Base-by-base conservation (phyloP, 2,329 filamentous ascomycete genomes). In the Cordyceps farinosa region DNA sequence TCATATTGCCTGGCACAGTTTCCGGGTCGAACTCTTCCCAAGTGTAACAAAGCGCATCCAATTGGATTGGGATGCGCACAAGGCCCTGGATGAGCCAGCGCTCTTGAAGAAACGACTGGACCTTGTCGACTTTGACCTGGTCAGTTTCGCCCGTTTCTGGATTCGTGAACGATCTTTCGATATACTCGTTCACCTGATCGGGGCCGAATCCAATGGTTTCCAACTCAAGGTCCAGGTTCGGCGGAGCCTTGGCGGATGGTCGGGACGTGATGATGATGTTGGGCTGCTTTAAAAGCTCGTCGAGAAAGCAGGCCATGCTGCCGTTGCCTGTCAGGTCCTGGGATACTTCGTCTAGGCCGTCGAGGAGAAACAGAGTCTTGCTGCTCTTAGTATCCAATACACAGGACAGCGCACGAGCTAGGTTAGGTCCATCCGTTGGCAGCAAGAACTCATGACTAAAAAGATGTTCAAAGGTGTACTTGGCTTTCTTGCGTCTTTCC, bases 31-130 rank as follows among this genome's bases (percentile, higher is more conserved):
- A 59, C 30, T 69, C 64, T 0, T 71, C 63, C 77, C 76, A 80
- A 15, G 59, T 73, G 52, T 69, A 76, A 63, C 78, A 80, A 29
- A 80, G 62, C 1, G 78, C 78, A 69, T 80, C 79, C 0, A 81
- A 68, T 56, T 76, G 77, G 63, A 80, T 76, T 0, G 78, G 79
- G 48, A 80, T 79, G n/a, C 72, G 75, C 3, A 77, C 70, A 34
- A 80, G 71, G 5, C 66, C 70, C 54, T 74, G 66, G 10, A 80
- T 69, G 7, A 77, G 66, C 61, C 30, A 56, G 64, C 74, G 72
- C 0, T 61, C 7, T 51, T 74, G 5, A 8, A 80, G 68, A 47
- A 77, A 80, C 4, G 30, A 22, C 30, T 27, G 3, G 27, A 58
- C 38, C 2, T 58, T 58, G 22, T 66, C 15, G 17, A 64, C 61